Percentiles rank a stretch among this genome's conserved stretches.
These are phyloP conservation scores for Podosphaera fusca DNA, from an alignment of 2,329 filamentous ascomycete species.

Conservation along the genomic window DNA sequence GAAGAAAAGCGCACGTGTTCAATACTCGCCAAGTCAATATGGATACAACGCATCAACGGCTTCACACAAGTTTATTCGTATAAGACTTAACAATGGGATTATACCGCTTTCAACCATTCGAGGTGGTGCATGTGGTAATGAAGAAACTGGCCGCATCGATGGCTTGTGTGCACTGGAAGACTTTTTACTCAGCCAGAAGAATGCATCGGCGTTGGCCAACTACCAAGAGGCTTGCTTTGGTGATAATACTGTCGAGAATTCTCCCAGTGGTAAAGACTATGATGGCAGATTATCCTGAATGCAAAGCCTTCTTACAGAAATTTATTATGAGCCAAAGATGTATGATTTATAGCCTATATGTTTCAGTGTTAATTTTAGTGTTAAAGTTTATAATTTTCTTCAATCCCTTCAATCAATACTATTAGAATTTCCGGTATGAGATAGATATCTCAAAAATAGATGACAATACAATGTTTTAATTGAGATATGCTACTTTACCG, in stretches of 20 bases:
- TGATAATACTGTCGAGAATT: conserved; percentile 21
- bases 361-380: no score
- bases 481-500: no score
- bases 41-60: conserved; percentile 21
- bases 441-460: no score
- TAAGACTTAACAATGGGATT: conserved; percentile 26
- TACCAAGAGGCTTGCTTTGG: conserved; percentile 25
- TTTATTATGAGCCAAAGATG: no score
- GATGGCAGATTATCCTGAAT: conserved; percentile 15
- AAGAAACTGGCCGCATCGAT: conserved; percentile 18
- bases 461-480: no score
- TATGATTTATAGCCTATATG: no score
- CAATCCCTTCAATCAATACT: no score
- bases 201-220: conserved; percentile 19
- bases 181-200: conserved; percentile 21
- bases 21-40: conserved; percentile 22
- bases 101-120: conserved; percentile 24
- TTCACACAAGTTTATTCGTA: conserved; percentile 24
- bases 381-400: no score
- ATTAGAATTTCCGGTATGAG: no score
- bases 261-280: conserved; percentile 20
- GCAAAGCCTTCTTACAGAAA: no score
- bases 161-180: conserved; percentile 21
- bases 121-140: conserved; percentile 21
- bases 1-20: conserved; percentile 18